Base-by-base conservation (phyloP, 441 rosid species). In the Iberis amara region DNA sequence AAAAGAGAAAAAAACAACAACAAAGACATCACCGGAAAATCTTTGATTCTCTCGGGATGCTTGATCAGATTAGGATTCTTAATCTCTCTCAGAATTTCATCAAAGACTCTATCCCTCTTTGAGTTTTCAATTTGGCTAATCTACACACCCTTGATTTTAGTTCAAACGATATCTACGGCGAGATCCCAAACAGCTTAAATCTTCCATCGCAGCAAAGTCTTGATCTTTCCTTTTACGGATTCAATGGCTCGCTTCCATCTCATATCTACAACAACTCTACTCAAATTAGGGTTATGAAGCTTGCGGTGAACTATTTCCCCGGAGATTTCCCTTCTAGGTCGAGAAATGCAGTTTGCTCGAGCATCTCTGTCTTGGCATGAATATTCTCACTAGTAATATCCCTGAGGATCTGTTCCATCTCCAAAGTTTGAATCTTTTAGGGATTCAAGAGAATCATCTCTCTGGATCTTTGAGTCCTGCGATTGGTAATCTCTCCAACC, bases 81-180 rank as follows among this genome's bases (percentile, higher is more conserved):
- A 71, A 74, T 33, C 73, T 71, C 48, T 73, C 95, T 15, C 64
- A 9, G 21, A 89, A 83, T 57, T 61, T 39, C 44, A 73, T 89
- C 48, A 36, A 55, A 43, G 72, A 59, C 35, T 47, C 62, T 8
- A 66, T 83, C 40, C 95, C 94, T 9, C 24, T 9, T 0, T 70
- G 83, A 2, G 14, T 89, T 54, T 76, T 86, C 53, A 66, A 36
- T 13, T 56, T 80, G 55, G 57, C 59, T 11, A 61, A 62, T 32
- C 57, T 89, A 4, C 62, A 80, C 47, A 53, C 54, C 21, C 72
- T 85, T 2, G 88, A 81, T 62, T 58, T 89, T 66, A 85, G 84
- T 68, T 43, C 11, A 12, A 85, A 81, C 36, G 69, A 77, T 45
- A 70, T 89, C 13, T 11, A 47, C 3, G 90, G 88, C 3, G 30